Evolutionary conservation across 2,329 filamentous ascomycete species (phyloP).

Genomic region (Colletotrichum sp.): DNA sequence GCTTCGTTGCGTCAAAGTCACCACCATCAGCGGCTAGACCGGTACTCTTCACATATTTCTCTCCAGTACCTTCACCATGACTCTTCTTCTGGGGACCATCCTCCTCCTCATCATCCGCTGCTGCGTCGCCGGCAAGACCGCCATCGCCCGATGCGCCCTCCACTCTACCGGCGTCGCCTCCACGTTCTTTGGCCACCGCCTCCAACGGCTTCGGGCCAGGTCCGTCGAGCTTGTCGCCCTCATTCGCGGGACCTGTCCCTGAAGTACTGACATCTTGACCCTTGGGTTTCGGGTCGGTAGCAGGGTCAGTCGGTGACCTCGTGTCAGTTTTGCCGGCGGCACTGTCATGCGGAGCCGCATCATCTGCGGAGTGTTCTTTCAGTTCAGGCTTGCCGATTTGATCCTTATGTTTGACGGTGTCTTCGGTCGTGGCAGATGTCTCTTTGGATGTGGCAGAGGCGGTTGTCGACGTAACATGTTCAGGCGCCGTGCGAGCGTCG

Average conservation of each 20-base stretch:
- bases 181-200: slow-evolving; percentile 36
- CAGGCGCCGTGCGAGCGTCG: background rate
- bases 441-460: background rate
- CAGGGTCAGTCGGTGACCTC: slow-evolving; percentile 40
- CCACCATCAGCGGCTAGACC: slow-evolving; percentile 70
- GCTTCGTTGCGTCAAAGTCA: slow-evolving; percentile 68
- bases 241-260: slow-evolving; percentile 34
- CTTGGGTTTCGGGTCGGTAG: slow-evolving; percentile 37
- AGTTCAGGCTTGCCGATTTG: slow-evolving; percentile 27
- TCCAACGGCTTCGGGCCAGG: slow-evolving; percentile 49
- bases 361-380: slow-evolving; percentile 23
- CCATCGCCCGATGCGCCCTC: slow-evolving; percentile 4
- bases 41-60: slow-evolving; percentile 61
- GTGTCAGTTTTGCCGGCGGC: slow-evolving; percentile 42
- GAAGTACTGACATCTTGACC: slow-evolving; percentile 39
- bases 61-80: slow-evolving; percentile 53
- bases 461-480: background rate
- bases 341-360: slow-evolving; percentile 23
- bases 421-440: background rate
- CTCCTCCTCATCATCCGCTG: slow-evolving; percentile 18
- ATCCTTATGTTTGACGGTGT: background rate
- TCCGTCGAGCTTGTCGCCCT: slow-evolving; percentile 40
- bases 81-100: slow-evolving; percentile 15
- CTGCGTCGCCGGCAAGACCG: slow-evolving; percentile 18
- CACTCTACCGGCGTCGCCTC: slow-evolving; percentile 35